phyloP scores from a whole-genome alignment of 2,329 filamentous ascomycete species.

The Emmonsiellopsis sp. region DNA sequence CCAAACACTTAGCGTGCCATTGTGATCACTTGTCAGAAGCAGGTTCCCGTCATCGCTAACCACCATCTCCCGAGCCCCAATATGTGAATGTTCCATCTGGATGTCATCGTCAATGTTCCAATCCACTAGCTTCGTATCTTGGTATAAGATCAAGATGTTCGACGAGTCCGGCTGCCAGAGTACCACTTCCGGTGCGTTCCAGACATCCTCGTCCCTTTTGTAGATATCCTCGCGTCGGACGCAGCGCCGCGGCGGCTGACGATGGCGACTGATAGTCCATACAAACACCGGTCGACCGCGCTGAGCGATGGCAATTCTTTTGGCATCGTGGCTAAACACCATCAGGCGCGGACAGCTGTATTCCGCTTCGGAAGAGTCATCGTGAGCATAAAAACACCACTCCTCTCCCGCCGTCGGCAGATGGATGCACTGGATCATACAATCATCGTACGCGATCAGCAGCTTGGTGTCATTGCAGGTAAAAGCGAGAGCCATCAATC shows the following conservation, averaged over 20 bases:
- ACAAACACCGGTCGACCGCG: slow-evolving; percentile 12
- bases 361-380: background rate
- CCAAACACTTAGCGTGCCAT: slow-evolving; percentile 20
- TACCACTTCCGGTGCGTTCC: slow-evolving; percentile 3
- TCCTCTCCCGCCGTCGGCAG: background rate
- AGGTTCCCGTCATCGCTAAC: slow-evolving; percentile 17
- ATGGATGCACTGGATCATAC: slow-evolving; percentile 5
- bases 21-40: slow-evolving; percentile 17
- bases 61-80: slow-evolving; percentile 14
- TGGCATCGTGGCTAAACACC: slow-evolving; percentile 10
- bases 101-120: slow-evolving; percentile 7
- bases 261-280: slow-evolving; percentile 7
- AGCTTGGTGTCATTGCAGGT: slow-evolving; percentile 7
- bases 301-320: slow-evolving; percentile 13
- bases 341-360: slow-evolving; percentile 10
- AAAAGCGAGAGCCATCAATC: slow-evolving; percentile 14
- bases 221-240: slow-evolving; percentile 4
- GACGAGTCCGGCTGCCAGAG: slow-evolving; percentile 5
- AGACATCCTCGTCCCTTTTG: background rate
- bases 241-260: slow-evolving; percentile 1
- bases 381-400: slow-evolving; percentile 5
- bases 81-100: slow-evolving; percentile 8
- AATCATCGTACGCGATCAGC: slow-evolving; percentile 8
- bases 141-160: slow-evolving; percentile 7
- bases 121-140: slow-evolving; percentile 5